These are phyloP conservation scores for Aspergillus awamori DNA, from an alignment of 2,329 filamentous ascomycete genomes.

Conservation along the genomic window DNA sequence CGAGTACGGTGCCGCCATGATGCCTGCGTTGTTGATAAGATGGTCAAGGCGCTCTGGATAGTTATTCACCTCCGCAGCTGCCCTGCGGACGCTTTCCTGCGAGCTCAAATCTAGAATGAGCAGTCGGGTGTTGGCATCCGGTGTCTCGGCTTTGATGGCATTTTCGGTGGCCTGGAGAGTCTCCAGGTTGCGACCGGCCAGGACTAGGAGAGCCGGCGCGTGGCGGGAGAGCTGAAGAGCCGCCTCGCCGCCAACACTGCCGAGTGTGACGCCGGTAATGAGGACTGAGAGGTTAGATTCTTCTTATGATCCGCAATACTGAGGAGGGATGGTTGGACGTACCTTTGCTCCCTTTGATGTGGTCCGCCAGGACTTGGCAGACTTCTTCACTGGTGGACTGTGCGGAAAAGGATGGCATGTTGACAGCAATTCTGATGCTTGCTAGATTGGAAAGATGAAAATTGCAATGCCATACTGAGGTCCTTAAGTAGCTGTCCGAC, in stretches of 20 bases:
- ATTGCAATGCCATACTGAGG: no score
- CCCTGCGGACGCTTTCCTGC: background rate
- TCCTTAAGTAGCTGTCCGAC: no score
- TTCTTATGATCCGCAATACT: background rate
- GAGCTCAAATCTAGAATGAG: background rate
- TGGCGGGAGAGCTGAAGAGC: background rate
- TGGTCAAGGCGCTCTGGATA: background rate
- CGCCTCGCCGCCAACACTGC: background rate
- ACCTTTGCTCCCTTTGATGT: background rate
- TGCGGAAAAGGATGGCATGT: background rate
- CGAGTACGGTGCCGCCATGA: slow-evolving; percentile 6
- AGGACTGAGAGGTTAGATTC: background rate
- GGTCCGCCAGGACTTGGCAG: background rate
- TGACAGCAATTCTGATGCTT: background rate
- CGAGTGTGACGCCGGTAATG: background rate
- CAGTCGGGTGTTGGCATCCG: background rate
- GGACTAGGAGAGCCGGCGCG: background rate
- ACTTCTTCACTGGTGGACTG: background rate
- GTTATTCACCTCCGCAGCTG: background rate
- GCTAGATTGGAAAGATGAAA: fast-evolving
- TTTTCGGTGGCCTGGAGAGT: background rate
- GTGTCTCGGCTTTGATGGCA: background rate
- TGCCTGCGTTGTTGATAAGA: slow-evolving; percentile 1
- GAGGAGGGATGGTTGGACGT: background rate
- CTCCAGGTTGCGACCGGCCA: background rate